Evolutionary conservation across 1,284 basidiomycete genomes (phyloP).

Genomic region (Dichomitus squalens): DNA sequence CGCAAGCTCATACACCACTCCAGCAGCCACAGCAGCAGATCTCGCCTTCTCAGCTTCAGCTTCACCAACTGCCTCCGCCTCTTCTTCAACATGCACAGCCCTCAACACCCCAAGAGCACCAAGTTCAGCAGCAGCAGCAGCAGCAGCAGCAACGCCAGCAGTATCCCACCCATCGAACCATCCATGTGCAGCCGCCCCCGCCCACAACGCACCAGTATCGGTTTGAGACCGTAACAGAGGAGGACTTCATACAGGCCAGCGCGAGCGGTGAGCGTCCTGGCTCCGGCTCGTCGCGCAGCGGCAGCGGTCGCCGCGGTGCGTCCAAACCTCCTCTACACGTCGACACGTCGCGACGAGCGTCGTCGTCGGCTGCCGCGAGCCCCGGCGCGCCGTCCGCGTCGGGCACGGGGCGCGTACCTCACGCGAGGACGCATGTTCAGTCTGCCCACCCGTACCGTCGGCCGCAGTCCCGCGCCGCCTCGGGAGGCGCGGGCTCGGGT

Average conservation of each 20-base stretch:
- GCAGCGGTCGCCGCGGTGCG: conserved; percentile 14
- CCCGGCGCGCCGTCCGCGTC: conserved; percentile 24
- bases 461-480: conserved; percentile 25
- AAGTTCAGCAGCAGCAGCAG: conserved; percentile 8
- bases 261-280: conserved; percentile 17
- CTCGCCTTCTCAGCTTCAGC: conserved; percentile 17
- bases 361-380: conserved; percentile 14
- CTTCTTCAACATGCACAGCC: conserved; percentile 8
- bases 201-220: conserved; percentile 24
- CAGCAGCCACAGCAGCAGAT: conserved; percentile 19
- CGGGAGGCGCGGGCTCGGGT: conserved; percentile 19
- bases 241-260: conserved; percentile 26
- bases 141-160: conserved; percentile 18
- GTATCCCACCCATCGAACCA: conserved; percentile 21
- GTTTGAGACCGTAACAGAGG: conserved; percentile 35
- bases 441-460: conserved; percentile 33
- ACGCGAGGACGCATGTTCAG: conserved; percentile 23
- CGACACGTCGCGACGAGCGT: conserved; percentile 23
- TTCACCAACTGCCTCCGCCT: conserved; percentile 16
- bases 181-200: conserved; percentile 28
- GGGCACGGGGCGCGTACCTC: conserved; percentile 27
- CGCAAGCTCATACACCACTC: conserved; percentile 6
- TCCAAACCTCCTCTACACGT: conserved; percentile 27
- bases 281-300: conserved; percentile 9
- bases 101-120: conserved; percentile 12